Conservation (phyloP, 176 grass and related monocot genomes). For the Phoenix roebelenii region DNA sequence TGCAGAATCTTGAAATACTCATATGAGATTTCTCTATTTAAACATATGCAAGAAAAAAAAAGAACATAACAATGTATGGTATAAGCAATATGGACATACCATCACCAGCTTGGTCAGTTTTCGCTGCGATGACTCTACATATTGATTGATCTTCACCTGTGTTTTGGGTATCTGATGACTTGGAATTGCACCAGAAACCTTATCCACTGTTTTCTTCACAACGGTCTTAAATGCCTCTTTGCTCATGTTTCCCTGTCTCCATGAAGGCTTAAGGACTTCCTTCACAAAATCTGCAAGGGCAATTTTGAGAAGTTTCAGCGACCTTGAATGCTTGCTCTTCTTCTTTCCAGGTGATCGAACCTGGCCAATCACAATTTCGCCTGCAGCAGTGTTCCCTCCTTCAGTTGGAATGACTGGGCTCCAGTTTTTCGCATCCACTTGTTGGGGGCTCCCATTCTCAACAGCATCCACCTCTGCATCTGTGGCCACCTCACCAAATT, state of each 20-base stretch:
- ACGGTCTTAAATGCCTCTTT: constrained; percentile 94
- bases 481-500: constrained; percentile 66
- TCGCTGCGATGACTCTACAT: constrained; percentile 69
- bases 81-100: constrained; percentile 48
- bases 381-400: constrained; percentile 16
- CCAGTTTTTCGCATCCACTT: constrained; percentile 46
- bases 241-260: constrained; percentile 95
- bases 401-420: constrained; percentile 32
- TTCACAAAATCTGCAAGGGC: constrained; percentile 95
- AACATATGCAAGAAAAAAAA: constrained; percentile 8
- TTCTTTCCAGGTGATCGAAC: constrained; percentile 38
- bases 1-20: no score
- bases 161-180: constrained; percentile 76
- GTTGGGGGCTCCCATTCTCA: constrained; percentile 76
- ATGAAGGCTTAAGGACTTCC: constrained; percentile 88
- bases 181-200: constrained; percentile 73
- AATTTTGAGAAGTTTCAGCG: constrained; percentile 80
- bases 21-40: neutral
- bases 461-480: constrained; percentile 65
- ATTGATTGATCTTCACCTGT: constrained; percentile 76
- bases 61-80: constrained; percentile 21
- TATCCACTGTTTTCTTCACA: constrained; percentile 98
- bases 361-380: constrained; percentile 52
- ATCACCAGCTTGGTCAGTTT: constrained; percentile 97
- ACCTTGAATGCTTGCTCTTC: constrained; percentile 65